Evolutionary conservation across 2,329 filamentous ascomycete species (phyloP), one percentile per base, ranked within the genome.

Genomic region (Trichothecium roseum): DNA sequence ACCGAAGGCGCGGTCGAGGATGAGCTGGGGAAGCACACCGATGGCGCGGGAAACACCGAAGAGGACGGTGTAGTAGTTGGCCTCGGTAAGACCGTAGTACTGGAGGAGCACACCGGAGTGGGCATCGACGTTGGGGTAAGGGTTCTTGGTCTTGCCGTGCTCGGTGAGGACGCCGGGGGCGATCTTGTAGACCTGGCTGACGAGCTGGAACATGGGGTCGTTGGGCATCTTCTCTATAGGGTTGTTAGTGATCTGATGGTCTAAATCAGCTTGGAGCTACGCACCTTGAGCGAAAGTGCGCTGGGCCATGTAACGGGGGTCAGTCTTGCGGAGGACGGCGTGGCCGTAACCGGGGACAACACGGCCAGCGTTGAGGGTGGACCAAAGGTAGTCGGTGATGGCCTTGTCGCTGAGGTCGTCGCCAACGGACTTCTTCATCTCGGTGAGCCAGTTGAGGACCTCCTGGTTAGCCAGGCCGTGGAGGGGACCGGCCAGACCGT

Each of bases 61-160:
- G 59, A 98, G 84, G 44, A 98, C 91, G 45, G 91, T 98, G 84
- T 98, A 98, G 82, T 93, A 98, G 82, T 81, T 96, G 67, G 91
- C 84, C 77, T 98, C 89, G 45, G 84, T 96, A 62, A 98, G 74
- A 57, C 91, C 91, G 71, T 98, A 98, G 82, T 98, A 91, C 74
- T 98, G 91, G 52, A 98, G 85, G 48, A 98, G 85, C 49, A 98
- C 91, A 75, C 91, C 91, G 22, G 88, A 95, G 83, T 96, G 91
- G 57, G 89, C 88, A 59, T 96, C 89, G 57, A 96, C 88, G 73
- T 96, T 96, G 66, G 91, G 91, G 78, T 76, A 96, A 49, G 89
- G 89, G 84, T 96, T 95, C 84, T 96, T 96, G 75, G 89, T 96
- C 85, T 98, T 98, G 72, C 91, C 91, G 74, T 98, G 91, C 81